phyloP scores from a whole-genome alignment of 345 rosid species.

The Ceriops decandra region DNA sequence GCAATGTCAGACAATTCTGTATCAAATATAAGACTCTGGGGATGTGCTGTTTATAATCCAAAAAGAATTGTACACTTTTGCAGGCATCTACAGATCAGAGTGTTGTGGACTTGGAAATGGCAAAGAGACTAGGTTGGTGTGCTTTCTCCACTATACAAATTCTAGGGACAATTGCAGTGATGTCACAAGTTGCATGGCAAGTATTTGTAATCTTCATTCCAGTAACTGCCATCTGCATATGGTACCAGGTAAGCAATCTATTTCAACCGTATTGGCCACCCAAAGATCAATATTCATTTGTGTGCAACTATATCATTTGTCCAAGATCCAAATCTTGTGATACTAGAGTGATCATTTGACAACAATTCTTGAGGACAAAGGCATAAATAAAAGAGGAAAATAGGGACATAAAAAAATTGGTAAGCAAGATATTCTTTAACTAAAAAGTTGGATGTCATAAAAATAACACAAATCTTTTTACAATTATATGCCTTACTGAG shows the following conservation, averaged over 20 bases:
- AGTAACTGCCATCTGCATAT: constrained; percentile 86
- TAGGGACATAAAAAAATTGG: no score
- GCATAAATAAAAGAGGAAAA: no score
- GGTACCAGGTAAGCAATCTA: constrained; percentile 70
- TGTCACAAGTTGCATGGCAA: constrained; percentile 97
- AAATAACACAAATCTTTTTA: not conserved
- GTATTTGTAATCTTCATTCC: constrained; percentile 94
- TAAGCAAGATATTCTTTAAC: not conserved
- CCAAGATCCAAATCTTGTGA: no score
- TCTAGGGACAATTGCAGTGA: constrained; percentile 74
- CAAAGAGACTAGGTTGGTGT: constrained; percentile 81
- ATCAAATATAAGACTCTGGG: not conserved
- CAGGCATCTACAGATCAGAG: constrained; percentile 94
- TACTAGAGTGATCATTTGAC: no score
- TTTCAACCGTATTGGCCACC: not conserved
- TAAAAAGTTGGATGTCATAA: not conserved
- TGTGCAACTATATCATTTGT: not conserved
- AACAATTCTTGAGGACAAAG: no score
- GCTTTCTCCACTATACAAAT: constrained; percentile 82
- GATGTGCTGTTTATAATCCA: not conserved
- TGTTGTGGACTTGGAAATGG: constrained; percentile 82
- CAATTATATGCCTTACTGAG: not conserved
- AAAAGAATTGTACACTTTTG: constrained; percentile 12
- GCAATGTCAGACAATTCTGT: not conserved
- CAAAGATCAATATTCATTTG: not conserved